Base-by-base conservation (phyloP, 306 rosid genomes). In the Vigna trinervia region DNA sequence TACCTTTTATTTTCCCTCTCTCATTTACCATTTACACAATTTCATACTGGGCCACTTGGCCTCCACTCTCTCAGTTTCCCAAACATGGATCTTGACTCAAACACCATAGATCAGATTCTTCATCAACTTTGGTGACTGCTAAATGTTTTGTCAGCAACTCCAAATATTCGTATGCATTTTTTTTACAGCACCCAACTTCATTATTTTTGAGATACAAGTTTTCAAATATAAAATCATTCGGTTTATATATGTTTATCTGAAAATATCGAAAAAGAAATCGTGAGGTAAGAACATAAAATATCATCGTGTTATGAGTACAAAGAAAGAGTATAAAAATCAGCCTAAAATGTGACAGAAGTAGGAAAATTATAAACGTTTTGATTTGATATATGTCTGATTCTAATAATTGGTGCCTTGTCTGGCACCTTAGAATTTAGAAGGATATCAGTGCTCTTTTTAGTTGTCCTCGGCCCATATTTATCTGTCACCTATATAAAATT, bases 321-420 rank as follows among this genome's bases (percentile, higher is more conserved):
- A 39, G 34, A 39, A 39, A 65, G 34, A 65, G 41, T 65, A 51
- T 65, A 39, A 36, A 62, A 63, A 39, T 1, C 52, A 65, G 52
- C 4, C 51, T 19, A 39, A 17, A 61, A 63, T 36, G 69, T 17
- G 48, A 22, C 17, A 63, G 10, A 39, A 64, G 30, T n/a, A n/a
- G 50, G 50, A 64, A 32, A 63, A 34, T 22, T n/a, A 6, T 4
- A 38, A 17, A 64, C 8, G 45, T 26, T 6, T 32, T 60, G 43
- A 34, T 23, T 62, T 62, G 68, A 62, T 62, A 9, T 62, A 12
- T 26, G n/a, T 34, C 17, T 7, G 8, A 36, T 34, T 62, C 69
- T 3, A 36, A 62, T 38, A 63, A 9, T 63, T 38, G 66, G 66
- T 60, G 43, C 17, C 66, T 60, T 30, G 43, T 60, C 19, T 60